Evolutionary conservation across 192 early-diverging fungal genomes (phyloP), one percentile per base, ranked within the genome.

Genomic region (Gonapodya sp.): DNA sequence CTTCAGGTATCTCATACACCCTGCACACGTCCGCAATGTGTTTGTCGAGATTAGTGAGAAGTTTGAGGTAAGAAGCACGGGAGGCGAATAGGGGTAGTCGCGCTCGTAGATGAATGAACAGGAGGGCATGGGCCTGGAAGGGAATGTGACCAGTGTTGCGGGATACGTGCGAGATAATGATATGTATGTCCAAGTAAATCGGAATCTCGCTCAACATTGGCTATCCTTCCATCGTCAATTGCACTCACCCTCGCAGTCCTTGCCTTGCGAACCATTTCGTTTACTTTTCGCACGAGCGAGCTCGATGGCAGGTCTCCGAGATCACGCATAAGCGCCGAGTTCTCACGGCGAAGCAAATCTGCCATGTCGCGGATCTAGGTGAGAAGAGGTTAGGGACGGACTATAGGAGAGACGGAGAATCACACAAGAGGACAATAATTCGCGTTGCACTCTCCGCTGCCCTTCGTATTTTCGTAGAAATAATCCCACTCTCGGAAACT

Each of bases 61-160:
- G 86, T 18, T 88, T 89, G 78, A 89, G 89, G 81, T 94, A 92
- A 80, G 93, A 94, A 31, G 92, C 88, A 36, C 89, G 87, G 79
- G 94, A 94, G 74, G 93, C 94, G 87, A 94, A 94, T 83, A 96
- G 90, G 0, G 95, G 95, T 91, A 97, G 93, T 81, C 94, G 92
- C 80, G 91, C 89, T 74, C 91, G 91, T 74, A 97, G 85, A 81
- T 96, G 92, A 16, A 92, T 91, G 64, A 96, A 93, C 75, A 96
- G 94, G 73, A 93, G 87, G 1, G 93, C 95, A 81, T 97, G 95
- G 0, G 95, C 94, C 80, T 91, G 85, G 78, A 30, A 36, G 32
- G 34, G 35, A 81, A 30, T 14, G 14, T 1, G 1, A 73, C 32
- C 33, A 81, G 85, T 31, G 79, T 33, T 35, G 35, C n/a, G 36